A percentile compares a stretch with the other conserved stretches of the same genome.
Conservation (phyloP, 495 filamentous ascomycete species). For the Penicillium roqueforti region DNA sequence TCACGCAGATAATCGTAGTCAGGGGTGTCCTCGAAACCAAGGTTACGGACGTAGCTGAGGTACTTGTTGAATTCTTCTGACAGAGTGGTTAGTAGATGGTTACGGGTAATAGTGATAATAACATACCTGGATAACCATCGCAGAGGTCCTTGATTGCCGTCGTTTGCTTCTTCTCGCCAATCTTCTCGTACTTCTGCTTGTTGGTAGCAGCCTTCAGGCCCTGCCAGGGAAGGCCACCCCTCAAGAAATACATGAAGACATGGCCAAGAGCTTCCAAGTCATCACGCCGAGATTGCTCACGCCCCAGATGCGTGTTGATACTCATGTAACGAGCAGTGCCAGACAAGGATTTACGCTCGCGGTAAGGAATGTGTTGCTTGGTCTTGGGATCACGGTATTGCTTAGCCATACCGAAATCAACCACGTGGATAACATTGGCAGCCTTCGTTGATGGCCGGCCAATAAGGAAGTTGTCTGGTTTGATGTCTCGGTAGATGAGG, state of each 20-base stretch:
- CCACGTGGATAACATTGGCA: slow-evolving; percentile 96
- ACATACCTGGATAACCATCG: slow-evolving; percentile 80
- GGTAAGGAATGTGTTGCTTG: slow-evolving; percentile 98
- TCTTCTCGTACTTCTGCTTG: slow-evolving; percentile 99
- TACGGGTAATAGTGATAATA: background rate
- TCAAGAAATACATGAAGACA: slow-evolving; percentile 99
- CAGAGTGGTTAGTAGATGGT: slow-evolving; percentile 11
- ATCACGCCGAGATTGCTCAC: slow-evolving; percentile 94
- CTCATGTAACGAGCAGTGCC: slow-evolving; percentile 99
- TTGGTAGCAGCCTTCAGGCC: slow-evolving; percentile 98
- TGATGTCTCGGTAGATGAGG: slow-evolving; percentile 98
- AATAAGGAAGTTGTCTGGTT: slow-evolving; percentile 99
- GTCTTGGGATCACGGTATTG: slow-evolving; percentile 99
- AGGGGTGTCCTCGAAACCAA: slow-evolving; percentile 96
- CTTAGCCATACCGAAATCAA: slow-evolving; percentile 99
- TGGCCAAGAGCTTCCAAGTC: slow-evolving; percentile 95
- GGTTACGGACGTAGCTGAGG: slow-evolving; percentile 91
- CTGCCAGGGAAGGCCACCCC: slow-evolving; percentile 96
- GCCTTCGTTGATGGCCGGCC: slow-evolving; percentile 88
- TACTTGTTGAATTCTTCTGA: slow-evolving; percentile 96
- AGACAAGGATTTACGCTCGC: slow-evolving; percentile 95
- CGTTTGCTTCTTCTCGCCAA: slow-evolving; percentile 99
- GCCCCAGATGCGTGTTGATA: slow-evolving; percentile 97
- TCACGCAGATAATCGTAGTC: slow-evolving; percentile 98
- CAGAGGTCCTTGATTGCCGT: slow-evolving; percentile 96